Evolutionary conservation across 345 rosid genomes (phyloP).

Genomic region (Turnera subulata): DNA sequence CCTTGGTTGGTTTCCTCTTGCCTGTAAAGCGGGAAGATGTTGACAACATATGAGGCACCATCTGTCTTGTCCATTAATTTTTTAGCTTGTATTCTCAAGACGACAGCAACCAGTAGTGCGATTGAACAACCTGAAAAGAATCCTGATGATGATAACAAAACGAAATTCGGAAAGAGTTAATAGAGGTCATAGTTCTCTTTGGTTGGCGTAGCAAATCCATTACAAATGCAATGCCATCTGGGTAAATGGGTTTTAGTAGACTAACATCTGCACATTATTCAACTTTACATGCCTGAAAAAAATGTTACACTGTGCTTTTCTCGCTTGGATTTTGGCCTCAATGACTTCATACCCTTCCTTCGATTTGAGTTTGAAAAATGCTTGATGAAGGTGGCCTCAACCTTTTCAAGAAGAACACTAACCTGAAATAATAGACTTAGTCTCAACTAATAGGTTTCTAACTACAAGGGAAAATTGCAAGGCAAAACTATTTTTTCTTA

Average conservation of each 20-base stretch:
- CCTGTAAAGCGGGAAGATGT: slow-evolving; percentile 57
- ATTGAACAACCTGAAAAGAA: slow-evolving; percentile 44
- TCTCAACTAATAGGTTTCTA: too few relatives aligned
- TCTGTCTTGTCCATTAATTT: slow-evolving; percentile 25
- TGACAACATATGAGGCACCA: slow-evolving; percentile 34
- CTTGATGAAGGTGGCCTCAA: slow-evolving; percentile 54
- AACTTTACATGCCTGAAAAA: slow-evolving; percentile 42
- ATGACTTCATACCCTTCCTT: slow-evolving; percentile 50
- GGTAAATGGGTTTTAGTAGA: too few relatives aligned
- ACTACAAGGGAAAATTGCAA: slow-evolving; percentile 5
- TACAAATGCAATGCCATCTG: too few relatives aligned
- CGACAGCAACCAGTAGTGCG: slow-evolving; percentile 42
- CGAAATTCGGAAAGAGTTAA: too few relatives aligned
- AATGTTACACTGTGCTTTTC: slow-evolving; percentile 67
- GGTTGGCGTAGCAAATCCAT: too few relatives aligned
- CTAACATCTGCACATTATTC: too few relatives aligned
- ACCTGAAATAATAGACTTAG: slow-evolving; percentile 30
- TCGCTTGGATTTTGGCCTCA: slow-evolving; percentile 56
- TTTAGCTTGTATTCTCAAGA: slow-evolving; percentile 30
- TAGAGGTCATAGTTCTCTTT: too few relatives aligned
- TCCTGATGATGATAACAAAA: too few relatives aligned
- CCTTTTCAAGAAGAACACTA: slow-evolving; percentile 50
- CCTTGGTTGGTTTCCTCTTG: too few relatives aligned
- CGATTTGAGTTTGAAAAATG: slow-evolving; percentile 61
- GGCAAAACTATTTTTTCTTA: too few relatives aligned